A percentile compares a stretch with the other conserved stretches of the same genome.
Evolutionary conservation across 345 rosid species (phyloP).

Genomic region (Chamaenerion angustifolium): DNA sequence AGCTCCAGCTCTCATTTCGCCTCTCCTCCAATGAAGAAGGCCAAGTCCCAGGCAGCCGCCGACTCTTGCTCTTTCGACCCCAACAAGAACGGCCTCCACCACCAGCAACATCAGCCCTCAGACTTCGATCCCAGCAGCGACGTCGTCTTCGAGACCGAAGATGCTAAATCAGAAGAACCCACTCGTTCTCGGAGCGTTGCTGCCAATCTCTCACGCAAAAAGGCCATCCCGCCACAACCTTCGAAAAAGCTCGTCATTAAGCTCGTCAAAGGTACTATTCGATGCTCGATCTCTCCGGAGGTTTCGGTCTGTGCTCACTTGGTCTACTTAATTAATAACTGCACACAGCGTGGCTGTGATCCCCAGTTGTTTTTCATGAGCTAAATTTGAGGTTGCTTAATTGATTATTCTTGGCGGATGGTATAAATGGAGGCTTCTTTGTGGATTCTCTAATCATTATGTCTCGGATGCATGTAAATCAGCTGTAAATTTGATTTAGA

Average conservation of each 20-base stretch:
- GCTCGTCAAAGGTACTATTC: constrained; percentile 52
- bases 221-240: constrained; percentile 75
- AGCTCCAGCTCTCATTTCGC: constrained; percentile 4
- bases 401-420: too few relatives aligned
- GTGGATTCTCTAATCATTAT: too few relatives aligned
- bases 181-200: constrained; percentile 19
- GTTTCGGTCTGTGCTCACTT: too few relatives aligned
- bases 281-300: constrained; percentile 4
- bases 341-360: too few relatives aligned
- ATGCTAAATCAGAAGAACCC: constrained; percentile 30
- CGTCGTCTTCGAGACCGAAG: constrained; percentile 53
- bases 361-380: too few relatives aligned
- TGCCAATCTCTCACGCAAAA: constrained; percentile 76
- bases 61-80: constrained; percentile 23
- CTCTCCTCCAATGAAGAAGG: constrained; percentile 47
- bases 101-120: constrained; percentile 11
- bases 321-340: too few relatives aligned
- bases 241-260: constrained; percentile 82
- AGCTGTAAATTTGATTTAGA: too few relatives aligned
- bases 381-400: too few relatives aligned
- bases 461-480: too few relatives aligned
- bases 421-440: too few relatives aligned
- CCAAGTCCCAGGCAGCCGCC: constrained; percentile 54
- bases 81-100: constrained; percentile 50
- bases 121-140: constrained; percentile 16